Percentiles rank a stretch among this genome's conserved stretches.
phyloP scores from a whole-genome alignment of 306 rosid species.

The Lablab purpureus region DNA sequence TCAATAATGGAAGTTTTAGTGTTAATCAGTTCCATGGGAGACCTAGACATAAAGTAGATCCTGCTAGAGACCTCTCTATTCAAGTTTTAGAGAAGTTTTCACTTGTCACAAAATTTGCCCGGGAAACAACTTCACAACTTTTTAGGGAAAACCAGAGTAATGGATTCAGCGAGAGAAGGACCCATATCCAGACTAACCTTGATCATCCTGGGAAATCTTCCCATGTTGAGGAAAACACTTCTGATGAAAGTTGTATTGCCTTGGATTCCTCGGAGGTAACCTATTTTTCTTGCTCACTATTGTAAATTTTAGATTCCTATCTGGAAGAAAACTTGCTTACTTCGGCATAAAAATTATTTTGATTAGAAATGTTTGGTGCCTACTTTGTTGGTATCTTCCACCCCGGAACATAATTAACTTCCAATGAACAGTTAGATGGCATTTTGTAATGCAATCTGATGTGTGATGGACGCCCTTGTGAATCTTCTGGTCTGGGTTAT shows the following conservation, averaged over 20 bases:
- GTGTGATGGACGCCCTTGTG: too few relatives aligned
- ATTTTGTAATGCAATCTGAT: neutral
- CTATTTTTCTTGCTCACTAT: slow-evolving; percentile 21
- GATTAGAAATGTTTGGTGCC: slow-evolving; percentile 26
- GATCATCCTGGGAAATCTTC: slow-evolving; percentile 60
- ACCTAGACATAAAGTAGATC: slow-evolving; percentile 74
- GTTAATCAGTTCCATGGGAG: slow-evolving; percentile 66
- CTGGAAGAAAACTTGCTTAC: neutral
- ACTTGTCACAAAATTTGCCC: slow-evolving; percentile 96
- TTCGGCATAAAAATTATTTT: slow-evolving; percentile 9
- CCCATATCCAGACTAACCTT: slow-evolving; percentile 52
- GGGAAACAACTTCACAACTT: slow-evolving; percentile 97
- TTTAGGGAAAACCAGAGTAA: slow-evolving; percentile 79
- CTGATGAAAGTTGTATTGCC: slow-evolving; percentile 57
- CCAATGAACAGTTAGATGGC: neutral
- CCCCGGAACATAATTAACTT: slow-evolving; percentile 14
- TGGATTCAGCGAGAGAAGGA: slow-evolving; percentile 72
- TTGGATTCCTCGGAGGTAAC: slow-evolving; percentile 82
- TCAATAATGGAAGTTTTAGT: slow-evolving; percentile 54
- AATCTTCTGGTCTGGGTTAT: neutral
- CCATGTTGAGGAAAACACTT: slow-evolving; percentile 47
- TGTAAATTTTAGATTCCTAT: slow-evolving; percentile 28
- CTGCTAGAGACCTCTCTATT: slow-evolving; percentile 92
- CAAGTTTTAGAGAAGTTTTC: slow-evolving; percentile 96
- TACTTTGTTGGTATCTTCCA: slow-evolving; percentile 19